Evolutionary conservation across 805 yeast genomes (phyloP), one percentile per base, ranked within the genome.

Genomic region (Candida endomychidarum): DNA sequence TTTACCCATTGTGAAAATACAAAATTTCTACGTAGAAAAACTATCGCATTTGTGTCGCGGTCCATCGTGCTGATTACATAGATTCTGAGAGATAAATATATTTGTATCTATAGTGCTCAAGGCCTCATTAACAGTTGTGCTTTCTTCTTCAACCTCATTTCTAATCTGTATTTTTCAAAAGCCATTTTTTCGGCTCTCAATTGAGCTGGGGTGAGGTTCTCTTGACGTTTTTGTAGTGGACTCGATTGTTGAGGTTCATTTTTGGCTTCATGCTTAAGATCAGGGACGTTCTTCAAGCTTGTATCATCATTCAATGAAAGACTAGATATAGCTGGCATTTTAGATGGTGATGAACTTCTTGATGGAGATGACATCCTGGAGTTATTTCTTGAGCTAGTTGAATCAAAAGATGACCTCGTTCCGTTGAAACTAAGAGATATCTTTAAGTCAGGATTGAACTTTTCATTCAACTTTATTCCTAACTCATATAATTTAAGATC

Each of bases 1-100:
- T 62, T 81, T 87, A 49, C 90, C 93, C 93, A 69, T 69, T 17
- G 29, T 8, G 4, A n/a, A n/a, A 14, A 10, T 15, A 5, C 4
- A 26, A 15, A 14, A 26, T 14, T 26, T 26, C 30, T 15, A 26
- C 18, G 4, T 6, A 21, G 23, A 24, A 20, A 20, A 20, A 20
- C 22, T 20, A 20, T 20, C 22, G 22, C 22, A 20, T 20, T 20
- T 20, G 22, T 20, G 22, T 20, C 22, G 22, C 22, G n/a, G n/a
- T n/a, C n/a, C n/a, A n/a, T n/a, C n/a, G n/a, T n/a, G n/a, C n/a
- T n/a, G n/a, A n/a, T n/a, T n/a, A n/a, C n/a, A n/a, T n/a, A n/a
- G n/a, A n/a, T n/a, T n/a, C n/a, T n/a, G n/a, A n/a, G n/a, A n/a
- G n/a, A n/a, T n/a, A n/a, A n/a, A n/a, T n/a, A 20, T 20, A 8